Evolutionary conservation across 495 filamentous ascomycete species (phyloP), one percentile per base, ranked within the genome.

Genomic region (Podospora tetraspora): DNA sequence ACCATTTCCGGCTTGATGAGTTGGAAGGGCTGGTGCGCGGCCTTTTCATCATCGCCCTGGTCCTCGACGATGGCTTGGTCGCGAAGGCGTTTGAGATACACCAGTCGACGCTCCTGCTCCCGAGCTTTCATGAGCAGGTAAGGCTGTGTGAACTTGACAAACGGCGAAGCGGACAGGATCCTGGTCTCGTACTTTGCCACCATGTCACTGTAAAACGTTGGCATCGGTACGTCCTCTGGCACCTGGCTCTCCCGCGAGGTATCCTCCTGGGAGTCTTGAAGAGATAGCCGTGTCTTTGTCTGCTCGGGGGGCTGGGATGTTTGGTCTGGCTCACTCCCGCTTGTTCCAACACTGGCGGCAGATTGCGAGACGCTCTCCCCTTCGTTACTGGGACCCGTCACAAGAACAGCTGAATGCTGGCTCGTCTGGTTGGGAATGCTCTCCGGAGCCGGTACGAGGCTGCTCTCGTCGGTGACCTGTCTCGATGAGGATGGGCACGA

Each of bases 1-100:
- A 98, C 91, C 92, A 97, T 97, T 72, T 97, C 91, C 1, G 95
- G 95, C 69, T 90, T 91, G 69, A 99, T 93, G 9, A 99, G 84
- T 69, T 91, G 85, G 68, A 99, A 99, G 57, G 88, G 89, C 67
- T 91, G 86, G 8, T 82, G 80, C 62, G 85, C 86, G 3, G 75
- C 67, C 66, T 90, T 89, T 67, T 92, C 89, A 27, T 84, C 84
- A 56, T 82, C 78, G 3, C 71, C 79, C 13, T 84, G 78, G 57
- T 87, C 84, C 60, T 85, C 84, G 62, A 84, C 77, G 0, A 85
- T 81, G 72, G 95, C 90, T 73, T 93, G 90, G 70, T 97, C 92
- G 30, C 91, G 89, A 10, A 97, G 82, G 61, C 88, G 83, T 75
- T 90, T 92, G 29, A 97, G 84, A 75, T 95, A 92, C 1, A 87